Evolutionary conservation across 2,329 filamentous ascomycete species (phyloP).

Genomic region (Pyricularia sp.): DNA sequence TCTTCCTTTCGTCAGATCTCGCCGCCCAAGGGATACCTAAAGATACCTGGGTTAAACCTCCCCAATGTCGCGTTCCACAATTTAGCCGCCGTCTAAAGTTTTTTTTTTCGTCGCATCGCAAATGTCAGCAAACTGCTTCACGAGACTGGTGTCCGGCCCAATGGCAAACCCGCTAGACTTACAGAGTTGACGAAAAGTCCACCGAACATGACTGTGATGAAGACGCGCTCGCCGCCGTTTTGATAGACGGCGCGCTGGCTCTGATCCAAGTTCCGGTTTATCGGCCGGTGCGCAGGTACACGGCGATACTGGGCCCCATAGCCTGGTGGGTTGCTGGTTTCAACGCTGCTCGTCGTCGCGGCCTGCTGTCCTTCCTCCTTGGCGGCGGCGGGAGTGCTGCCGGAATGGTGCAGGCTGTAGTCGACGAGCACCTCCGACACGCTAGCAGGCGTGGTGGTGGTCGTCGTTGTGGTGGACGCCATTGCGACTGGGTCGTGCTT

Average conservation of each 20-base stretch:
- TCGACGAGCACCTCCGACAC: neutral
- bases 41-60: constrained; percentile 34
- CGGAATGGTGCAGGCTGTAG: constrained; percentile 1
- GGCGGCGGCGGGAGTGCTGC: neutral
- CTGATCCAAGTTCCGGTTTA: constrained; percentile 12
- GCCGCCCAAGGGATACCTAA: constrained; percentile 43
- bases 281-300: constrained; percentile 15
- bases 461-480: neutral
- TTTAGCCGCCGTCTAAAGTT: constrained; percentile 25
- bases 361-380: neutral
- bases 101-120: constrained; percentile 6
- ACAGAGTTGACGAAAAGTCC: constrained; percentile 14
- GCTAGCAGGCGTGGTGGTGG: neutral
- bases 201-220: constrained; percentile 16
- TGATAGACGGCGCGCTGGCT: constrained; percentile 11
- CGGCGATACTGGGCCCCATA: constrained; percentile 14
- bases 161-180: neutral
- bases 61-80: constrained; percentile 42
- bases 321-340: constrained; percentile 8
- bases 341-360: neutral
- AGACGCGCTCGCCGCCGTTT: constrained; percentile 11
- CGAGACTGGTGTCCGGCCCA: neutral
- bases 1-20: constrained; percentile 24
- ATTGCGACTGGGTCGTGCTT: neutral
- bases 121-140: neutral